Evolutionary conservation across 1,284 basidiomycete genomes (phyloP), one percentile per base, ranked within the genome.

Genomic region (Ganoderma sp.): DNA sequence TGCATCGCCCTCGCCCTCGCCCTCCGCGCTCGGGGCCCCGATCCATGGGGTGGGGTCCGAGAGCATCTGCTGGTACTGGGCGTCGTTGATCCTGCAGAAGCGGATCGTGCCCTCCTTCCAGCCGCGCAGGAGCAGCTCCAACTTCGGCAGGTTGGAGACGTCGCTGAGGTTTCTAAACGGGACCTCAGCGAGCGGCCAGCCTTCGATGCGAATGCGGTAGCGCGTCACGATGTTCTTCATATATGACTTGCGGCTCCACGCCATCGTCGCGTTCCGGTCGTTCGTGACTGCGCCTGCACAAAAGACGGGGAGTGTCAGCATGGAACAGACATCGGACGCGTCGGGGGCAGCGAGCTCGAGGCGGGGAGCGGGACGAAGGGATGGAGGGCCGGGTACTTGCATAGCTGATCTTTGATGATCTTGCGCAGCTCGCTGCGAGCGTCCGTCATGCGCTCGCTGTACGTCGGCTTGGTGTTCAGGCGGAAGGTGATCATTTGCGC

Each of bases 111-210:
- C 70, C 52, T 68, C 71, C 71, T 77, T 74, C 77, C 77, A 79
- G 9, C 77, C 77, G 34, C 70, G 74, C 15, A 77, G 70, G 22
- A 78, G 74, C 32, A 75, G 69, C 67, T 79, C 78, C 43, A 79
- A 68, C 71, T 76, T 78, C 62, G 74, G 75, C 19, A 78, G 69
- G 71, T 78, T 79, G 34, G 78, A 75, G 45, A 79, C 75, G 69
- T 78, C 77, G 74, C 77, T 78, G 59, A 79, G 74, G 69, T 79
- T 79, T 65, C 74, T 70, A 71, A 79, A 79, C 15, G 77, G 76
- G 52, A 79, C 74, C 65, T 79, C 77, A 32, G 65, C 64, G 60
- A 75, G 67, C 50, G 78, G 77, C 78, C 77, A 78, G 34, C 77
- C 77, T 58, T 75, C 74, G 69, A 79, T 77, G 66, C 76, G 69